Evolutionary conservation across 345 rosid species (phyloP).

Genomic region (Eucalyptus pauciflora): DNA sequence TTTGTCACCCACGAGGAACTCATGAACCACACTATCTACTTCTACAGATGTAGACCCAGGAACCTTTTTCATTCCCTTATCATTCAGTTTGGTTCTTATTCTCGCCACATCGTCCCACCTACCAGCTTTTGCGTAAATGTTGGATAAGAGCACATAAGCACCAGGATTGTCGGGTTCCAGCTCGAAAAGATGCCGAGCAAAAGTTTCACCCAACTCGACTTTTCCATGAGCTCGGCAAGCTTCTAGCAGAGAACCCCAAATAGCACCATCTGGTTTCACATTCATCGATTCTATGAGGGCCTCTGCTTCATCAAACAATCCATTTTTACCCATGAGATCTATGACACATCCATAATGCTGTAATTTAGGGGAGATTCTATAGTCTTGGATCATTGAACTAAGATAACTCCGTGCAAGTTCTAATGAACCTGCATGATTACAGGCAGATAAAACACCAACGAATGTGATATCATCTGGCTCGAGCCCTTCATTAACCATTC

Average conservation of each 20-base stretch:
- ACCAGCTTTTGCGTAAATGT: constrained; percentile 68
- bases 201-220: constrained; percentile 41
- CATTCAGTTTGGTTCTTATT: constrained; percentile 37
- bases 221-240: constrained; percentile 49
- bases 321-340: constrained; percentile 62
- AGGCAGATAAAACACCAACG: constrained; percentile 62
- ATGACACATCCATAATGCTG: constrained; percentile 72
- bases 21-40: constrained; percentile 56
- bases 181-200: constrained; percentile 37
- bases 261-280: constrained; percentile 57
- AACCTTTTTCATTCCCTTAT: constrained; percentile 56
- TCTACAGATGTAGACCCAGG: constrained; percentile 77
- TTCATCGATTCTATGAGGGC: constrained; percentile 33
- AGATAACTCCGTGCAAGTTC: constrained; percentile 47
- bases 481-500: constrained; percentile 34
- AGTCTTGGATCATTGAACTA: constrained; percentile 36
- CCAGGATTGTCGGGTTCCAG: constrained; percentile 51
- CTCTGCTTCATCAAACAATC: constrained; percentile 55
- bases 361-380: constrained; percentile 41
- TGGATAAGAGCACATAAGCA: constrained; percentile 57
- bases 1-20: constrained; percentile 68
- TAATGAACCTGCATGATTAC: constrained; percentile 55
- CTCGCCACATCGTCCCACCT: constrained; percentile 66
- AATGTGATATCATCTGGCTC: constrained; percentile 63
- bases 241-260: constrained; percentile 71